Conservation (phyloP, 1,284 basidiomycete genomes). For the Flammula alnicola region DNA sequence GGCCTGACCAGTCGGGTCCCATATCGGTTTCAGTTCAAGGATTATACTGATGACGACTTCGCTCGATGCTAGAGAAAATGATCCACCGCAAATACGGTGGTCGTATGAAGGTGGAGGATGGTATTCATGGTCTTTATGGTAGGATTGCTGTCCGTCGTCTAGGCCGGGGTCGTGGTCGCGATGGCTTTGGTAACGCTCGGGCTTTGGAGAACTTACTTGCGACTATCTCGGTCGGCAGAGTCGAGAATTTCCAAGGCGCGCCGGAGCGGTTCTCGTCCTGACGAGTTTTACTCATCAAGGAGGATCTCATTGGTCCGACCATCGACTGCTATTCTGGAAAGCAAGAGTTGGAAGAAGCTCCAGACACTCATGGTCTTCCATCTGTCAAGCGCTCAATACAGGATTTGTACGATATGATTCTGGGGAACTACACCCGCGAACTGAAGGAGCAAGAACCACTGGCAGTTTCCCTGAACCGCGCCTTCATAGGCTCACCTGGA, state of each 20-base stretch:
- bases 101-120: slow-evolving; percentile 59
- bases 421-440: slow-evolving; percentile 63
- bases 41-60: slow-evolving; percentile 62
- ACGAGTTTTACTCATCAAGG: slow-evolving; percentile 55
- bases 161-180: slow-evolving; percentile 54
- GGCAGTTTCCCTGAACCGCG: slow-evolving; percentile 60
- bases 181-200: slow-evolving; percentile 70
- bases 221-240: slow-evolving; percentile 55
- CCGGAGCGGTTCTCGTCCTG: slow-evolving; percentile 37
- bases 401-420: slow-evolving; percentile 49
- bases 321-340: slow-evolving; percentile 47
- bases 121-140: slow-evolving; percentile 54
- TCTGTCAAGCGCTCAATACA: slow-evolving; percentile 60
- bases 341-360: slow-evolving; percentile 54
- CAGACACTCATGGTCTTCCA: slow-evolving; percentile 56
- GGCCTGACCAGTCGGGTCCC: slow-evolving; percentile 68
- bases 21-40: slow-evolving; percentile 57
- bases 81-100: slow-evolving; percentile 51
- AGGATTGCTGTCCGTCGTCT: slow-evolving; percentile 60
- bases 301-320: slow-evolving; percentile 72
- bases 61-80: slow-evolving; percentile 54
- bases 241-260: slow-evolving; percentile 48
- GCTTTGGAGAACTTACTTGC: slow-evolving; percentile 56
- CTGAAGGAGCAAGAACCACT: slow-evolving; percentile 56
- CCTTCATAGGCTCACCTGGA: slow-evolving; percentile 66